Evolutionary conservation across 1,284 basidiomycete species (phyloP).

Genomic region (Exsudoporus floridanus): DNA sequence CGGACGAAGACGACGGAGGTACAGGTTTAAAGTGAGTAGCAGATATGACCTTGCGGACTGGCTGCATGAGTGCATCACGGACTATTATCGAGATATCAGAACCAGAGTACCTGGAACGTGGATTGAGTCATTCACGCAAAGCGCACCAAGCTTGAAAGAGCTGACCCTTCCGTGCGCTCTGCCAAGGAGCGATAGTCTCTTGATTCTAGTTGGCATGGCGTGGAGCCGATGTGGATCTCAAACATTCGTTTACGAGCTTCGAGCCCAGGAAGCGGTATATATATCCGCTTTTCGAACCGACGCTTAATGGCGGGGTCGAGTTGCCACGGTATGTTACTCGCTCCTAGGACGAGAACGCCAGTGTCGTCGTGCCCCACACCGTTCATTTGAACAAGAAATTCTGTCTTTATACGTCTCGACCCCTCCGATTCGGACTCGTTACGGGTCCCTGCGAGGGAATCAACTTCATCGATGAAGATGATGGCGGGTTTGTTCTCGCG

Average conservation of each 20-base stretch:
- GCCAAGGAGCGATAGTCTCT: slow-evolving; percentile 86
- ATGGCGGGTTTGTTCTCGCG: slow-evolving; percentile 96
- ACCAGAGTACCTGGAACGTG: slow-evolving; percentile 71
- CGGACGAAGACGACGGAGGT: slow-evolving; percentile 33
- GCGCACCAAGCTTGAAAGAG: neutral
- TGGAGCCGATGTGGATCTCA: slow-evolving; percentile 92
- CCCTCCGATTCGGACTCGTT: slow-evolving; percentile 97
- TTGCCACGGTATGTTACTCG: slow-evolving; percentile 98
- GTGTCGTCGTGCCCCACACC: slow-evolving; percentile 98
- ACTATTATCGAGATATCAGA: slow-evolving; percentile 96
- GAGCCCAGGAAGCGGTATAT: slow-evolving; percentile 93
- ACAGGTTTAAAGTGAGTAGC: slow-evolving; percentile 94
- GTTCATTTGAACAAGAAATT: slow-evolving; percentile 98
- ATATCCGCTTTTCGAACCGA: slow-evolving; percentile 97
- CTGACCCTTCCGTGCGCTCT: slow-evolving; percentile 82
- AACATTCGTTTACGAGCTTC: slow-evolving; percentile 97
- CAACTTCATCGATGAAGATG: slow-evolving; percentile 99
- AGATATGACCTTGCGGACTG: slow-evolving; percentile 92
- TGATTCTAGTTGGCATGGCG: slow-evolving; percentile 80
- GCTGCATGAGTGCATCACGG: slow-evolving; percentile 98
- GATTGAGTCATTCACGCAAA: neutral
- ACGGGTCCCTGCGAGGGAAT: slow-evolving; percentile 92
- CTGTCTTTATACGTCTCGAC: slow-evolving; percentile 95
- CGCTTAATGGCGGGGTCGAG: slow-evolving; percentile 98
- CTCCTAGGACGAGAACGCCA: slow-evolving; percentile 97